Conservation (phyloP, 129 eudicot species). For the Pulicaria dysenterica region DNA sequence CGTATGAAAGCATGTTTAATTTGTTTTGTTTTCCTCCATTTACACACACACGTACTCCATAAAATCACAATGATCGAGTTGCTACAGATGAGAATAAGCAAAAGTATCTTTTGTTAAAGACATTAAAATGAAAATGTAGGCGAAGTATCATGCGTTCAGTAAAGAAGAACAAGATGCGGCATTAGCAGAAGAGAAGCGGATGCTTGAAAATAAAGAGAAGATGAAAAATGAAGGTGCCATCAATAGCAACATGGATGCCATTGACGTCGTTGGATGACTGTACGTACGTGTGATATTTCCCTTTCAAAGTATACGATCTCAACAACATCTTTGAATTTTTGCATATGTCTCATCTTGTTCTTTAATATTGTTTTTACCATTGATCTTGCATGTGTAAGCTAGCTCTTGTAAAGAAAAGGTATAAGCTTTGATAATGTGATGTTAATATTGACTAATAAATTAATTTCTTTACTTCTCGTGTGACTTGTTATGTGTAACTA, state of each 20-base stretch:
- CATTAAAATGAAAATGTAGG: constrained; percentile 43
- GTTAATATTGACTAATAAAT: too few species aligned
- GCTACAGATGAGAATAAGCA: neutral
- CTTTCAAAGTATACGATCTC: constrained; percentile 8
- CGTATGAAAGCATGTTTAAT: constrained; percentile 26
- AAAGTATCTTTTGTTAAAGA: neutral
- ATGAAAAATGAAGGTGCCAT: constrained; percentile 72
- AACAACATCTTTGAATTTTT: constrained; percentile 3
- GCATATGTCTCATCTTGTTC: neutral
- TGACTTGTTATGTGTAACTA: too few species aligned
- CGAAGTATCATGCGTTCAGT: constrained; percentile 62
- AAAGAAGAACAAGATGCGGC: constrained; percentile 90
- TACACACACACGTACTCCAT: neutral
- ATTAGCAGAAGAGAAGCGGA: constrained; percentile 71
- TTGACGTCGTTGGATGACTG: constrained; percentile 48
- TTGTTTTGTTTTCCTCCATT: neutral
- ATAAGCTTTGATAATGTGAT: too few species aligned
- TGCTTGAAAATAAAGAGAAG: constrained; percentile 73
- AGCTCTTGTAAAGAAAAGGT: neutral
- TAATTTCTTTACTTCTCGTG: too few species aligned
- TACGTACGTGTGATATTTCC: constrained; percentile 23
- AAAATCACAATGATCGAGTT: too few species aligned
- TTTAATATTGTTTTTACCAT: neutral
- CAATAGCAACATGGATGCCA: constrained; percentile 94
- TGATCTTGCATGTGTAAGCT: constrained; percentile 8